Conservation (phyloP, 108 stramenopile species). For the Nitzschia sp. region DNA sequence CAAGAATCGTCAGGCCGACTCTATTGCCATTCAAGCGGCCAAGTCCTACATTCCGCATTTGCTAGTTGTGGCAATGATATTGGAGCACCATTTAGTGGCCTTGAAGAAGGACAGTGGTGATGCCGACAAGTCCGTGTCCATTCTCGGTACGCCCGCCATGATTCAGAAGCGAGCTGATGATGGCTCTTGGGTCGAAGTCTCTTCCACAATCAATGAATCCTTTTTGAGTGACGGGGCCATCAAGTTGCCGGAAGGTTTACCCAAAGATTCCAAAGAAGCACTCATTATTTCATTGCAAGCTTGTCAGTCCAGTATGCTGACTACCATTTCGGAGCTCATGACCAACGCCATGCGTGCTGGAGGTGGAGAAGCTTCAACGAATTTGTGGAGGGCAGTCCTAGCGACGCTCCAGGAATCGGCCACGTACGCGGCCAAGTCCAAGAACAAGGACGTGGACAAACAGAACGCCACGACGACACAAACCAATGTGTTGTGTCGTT, state of each 20-base stretch:
- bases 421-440: constrained; percentile 18
- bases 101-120: constrained; percentile 7
- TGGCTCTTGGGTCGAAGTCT: constrained; percentile 54
- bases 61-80: constrained; percentile 33
- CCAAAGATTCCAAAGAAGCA: constrained; percentile 7
- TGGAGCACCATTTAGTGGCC: constrained; percentile 36
- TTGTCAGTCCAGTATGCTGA: constrained; percentile 67
- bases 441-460: background rate
- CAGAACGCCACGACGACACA: background rate
- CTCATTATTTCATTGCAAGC: constrained; percentile 28
- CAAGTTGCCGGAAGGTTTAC: constrained; percentile 11
- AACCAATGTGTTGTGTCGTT: constrained; percentile 61
- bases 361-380: constrained; percentile 79
- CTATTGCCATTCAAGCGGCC: constrained; percentile 31
- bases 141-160: constrained; percentile 29
- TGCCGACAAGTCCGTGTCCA: constrained; percentile 10
- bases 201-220: constrained; percentile 26
- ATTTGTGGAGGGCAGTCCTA: constrained; percentile 66
- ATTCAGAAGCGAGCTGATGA: constrained; percentile 34
- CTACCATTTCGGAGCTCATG: constrained; percentile 63
- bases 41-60: constrained; percentile 43
- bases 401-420: constrained; percentile 35
- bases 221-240: constrained; percentile 22
- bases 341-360: constrained; percentile 76
- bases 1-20: constrained; percentile 22